phyloP scores from a whole-genome alignment of 306 rosid genomes.

The Castanopsis chinensis region DNA sequence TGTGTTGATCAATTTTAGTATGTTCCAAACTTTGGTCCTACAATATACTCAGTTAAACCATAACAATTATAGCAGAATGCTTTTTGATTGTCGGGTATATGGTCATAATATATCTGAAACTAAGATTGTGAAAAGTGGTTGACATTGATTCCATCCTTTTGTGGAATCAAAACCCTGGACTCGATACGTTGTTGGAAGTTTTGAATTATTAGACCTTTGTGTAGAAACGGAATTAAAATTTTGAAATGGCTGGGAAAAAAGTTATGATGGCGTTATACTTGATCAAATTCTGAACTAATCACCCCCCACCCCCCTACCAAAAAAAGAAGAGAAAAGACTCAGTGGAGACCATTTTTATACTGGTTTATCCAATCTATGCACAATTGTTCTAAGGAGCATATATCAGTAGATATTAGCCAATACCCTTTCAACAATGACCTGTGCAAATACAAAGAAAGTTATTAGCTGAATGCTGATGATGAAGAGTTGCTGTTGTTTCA shows the following conservation, averaged over 20 bases:
- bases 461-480: neutral
- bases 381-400: neutral
- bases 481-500: slow-evolving; percentile 43
- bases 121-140: neutral
- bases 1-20: neutral
- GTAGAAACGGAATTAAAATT: neutral
- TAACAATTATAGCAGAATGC: neutral
- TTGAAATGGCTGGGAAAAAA: neutral
- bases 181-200: neutral
- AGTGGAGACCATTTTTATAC: neutral
- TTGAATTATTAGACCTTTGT: neutral
- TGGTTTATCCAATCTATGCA: neutral
- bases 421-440: neutral
- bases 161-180: neutral
- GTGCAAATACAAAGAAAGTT: neutral
- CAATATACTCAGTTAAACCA: neutral
- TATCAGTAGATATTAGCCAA: neutral
- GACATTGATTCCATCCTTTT: neutral
- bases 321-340: neutral
- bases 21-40: neutral
- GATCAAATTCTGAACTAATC: too few species aligned
- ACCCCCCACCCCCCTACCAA: neutral
- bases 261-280: neutral
- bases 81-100: neutral
- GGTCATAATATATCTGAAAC: neutral